A percentile compares a stretch with the other conserved stretches of the same genome.
phyloP scores from a whole-genome alignment of 1,284 basidiomycete species.

The Tremellales sp. region DNA sequence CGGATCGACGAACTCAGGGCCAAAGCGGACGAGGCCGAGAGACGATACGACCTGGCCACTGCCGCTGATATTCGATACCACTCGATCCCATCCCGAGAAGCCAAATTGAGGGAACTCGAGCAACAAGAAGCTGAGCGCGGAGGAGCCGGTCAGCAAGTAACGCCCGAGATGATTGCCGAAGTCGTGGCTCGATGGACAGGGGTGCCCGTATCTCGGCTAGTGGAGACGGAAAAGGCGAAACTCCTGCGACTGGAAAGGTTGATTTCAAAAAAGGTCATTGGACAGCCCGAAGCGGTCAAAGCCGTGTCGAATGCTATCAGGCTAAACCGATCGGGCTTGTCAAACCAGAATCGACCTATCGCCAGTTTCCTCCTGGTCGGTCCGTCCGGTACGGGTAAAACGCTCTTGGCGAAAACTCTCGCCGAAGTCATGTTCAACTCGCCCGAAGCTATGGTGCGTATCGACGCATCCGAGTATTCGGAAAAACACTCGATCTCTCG shows the following conservation, averaged over 20 bases:
- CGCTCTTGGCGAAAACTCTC: constrained; percentile 53
- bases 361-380: constrained; percentile 55
- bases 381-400: constrained; percentile 56
- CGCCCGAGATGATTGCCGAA: constrained; percentile 54
- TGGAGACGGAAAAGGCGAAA: constrained; percentile 50
- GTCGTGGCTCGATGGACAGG: constrained; percentile 56
- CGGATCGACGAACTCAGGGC: constrained; percentile 88
- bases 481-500: constrained; percentile 56
- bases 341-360: constrained; percentile 55
- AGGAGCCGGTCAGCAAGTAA: constrained; percentile 48
- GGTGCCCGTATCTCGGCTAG: constrained; percentile 43
- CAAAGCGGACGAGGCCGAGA: constrained; percentile 91
- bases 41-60: constrained; percentile 75
- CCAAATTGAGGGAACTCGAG: constrained; percentile 59
- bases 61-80: constrained; percentile 90
- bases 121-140: constrained; percentile 51
- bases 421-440: constrained; percentile 56
- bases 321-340: constrained; percentile 56
- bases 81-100: constrained; percentile 86
- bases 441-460: constrained; percentile 55
- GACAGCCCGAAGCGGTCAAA: constrained; percentile 57
- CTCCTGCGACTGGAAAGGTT: constrained; percentile 53
- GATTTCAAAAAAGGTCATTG: constrained; percentile 52
- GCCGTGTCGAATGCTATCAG: constrained; percentile 58
- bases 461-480: constrained; percentile 54